Evolutionary conservation across 2,329 filamentous ascomycete species (phyloP), one percentile per base, ranked within the genome.

Genomic region (Aspergillus sp.): DNA sequence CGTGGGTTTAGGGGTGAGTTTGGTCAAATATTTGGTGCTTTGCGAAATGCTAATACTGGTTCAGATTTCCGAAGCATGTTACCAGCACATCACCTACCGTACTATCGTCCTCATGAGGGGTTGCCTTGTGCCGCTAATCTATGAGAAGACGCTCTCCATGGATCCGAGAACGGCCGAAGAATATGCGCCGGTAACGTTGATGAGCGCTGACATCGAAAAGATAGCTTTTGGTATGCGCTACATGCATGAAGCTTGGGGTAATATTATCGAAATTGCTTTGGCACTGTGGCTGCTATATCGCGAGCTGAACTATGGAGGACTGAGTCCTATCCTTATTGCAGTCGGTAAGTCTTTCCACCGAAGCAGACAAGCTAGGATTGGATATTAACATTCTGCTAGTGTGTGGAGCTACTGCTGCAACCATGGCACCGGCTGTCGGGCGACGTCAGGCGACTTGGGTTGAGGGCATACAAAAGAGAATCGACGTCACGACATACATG

Each of bases 191-290:
- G 21, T 75, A 8, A 76, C 73, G 0, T 62, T 77, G 3, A 75
- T 76, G 72, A 71, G 68, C 54, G 66, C 69, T 8, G 74, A 77
- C 62, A 63, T 75, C 3, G 71, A 75, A 39, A 65, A 70, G 8
- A 66, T 75, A 30, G 57, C 58, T 19, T 25, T 39, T 1, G 68
- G 71, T 1, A 52, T 74, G 8, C 44, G 54, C 11, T 47, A 57
- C 23, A n/a, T 75, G 6, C 72, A 75, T 57, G 73, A 75, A 50
- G 54, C 64, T 8, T 70, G 66, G 66, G 64, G 65, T 2, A 60
- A 42, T 27, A 32, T 57, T 8, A 21, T 70, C 8, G 64, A 68
- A 13, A 52, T 67, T 8, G 64, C 30, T 2, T 21, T 68, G 13
- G 62, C 61, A 17, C 21, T 65, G 2, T 68, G 68, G 66, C 62